Evolutionary conservation across 2,329 filamentous ascomycete species (phyloP), one percentile per base, ranked within the genome.

Genomic region (Aureobasidium sp.): DNA sequence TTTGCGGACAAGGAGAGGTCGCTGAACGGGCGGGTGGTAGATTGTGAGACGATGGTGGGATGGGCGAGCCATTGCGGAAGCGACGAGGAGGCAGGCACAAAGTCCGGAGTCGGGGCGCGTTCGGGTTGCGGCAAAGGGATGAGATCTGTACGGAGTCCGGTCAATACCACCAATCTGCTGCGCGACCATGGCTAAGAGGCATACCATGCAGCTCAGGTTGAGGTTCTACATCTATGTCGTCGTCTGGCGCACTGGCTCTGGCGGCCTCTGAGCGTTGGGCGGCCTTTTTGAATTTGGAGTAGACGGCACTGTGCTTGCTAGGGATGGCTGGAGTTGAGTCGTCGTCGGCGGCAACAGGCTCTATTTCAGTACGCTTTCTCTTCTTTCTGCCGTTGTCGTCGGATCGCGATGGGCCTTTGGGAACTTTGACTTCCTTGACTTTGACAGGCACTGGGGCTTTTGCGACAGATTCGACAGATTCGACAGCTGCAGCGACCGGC

Each of bases 111-210:
- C 1, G 76, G 71, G 1, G 81, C 74, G 0, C 79, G 80, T 27
- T 79, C 78, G 11, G 88, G 90, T 60, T 95, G 90, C 6, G 90
- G 90, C 17, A 95, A 74, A 6, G 89, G 90, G 53, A 86, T 82
- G 1, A 97, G 74, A 19, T 88, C 88, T 65, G 14, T 17, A 58
- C 7, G 66, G 51, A n/a, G 17, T 10, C 1, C 11, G 29, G 45
- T 49, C 24, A 49, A 24, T 11, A n/a, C 11, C 22, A n/a, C n/a
- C n/a, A n/a, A n/a, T n/a, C n/a, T n/a, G n/a, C n/a, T n/a, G n/a
- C n/a, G n/a, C n/a, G n/a, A n/a, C n/a, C n/a, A n/a, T n/a, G n/a
- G 40, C 16, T 17, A 17, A 8, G 60, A 22, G 21, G 37, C 58
- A 44, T 62, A 66, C 66, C 66, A 51, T 90, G 83, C 3, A 83